phyloP scores from a whole-genome alignment of 169 alveolate genomes.

The Plasmodium cynomolgi region DNA sequence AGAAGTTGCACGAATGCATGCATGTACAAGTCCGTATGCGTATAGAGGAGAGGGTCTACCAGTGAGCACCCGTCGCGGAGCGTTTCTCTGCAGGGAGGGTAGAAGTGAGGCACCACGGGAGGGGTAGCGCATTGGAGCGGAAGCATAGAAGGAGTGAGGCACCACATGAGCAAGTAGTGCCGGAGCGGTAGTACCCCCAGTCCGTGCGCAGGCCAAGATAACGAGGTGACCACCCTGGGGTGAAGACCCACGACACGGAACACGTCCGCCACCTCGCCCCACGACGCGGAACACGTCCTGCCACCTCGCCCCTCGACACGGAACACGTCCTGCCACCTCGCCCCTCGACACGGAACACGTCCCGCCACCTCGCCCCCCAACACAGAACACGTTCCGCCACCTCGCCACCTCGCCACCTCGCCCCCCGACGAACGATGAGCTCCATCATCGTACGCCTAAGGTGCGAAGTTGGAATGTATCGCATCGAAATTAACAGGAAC shows the following conservation, averaged over 20 bases:
- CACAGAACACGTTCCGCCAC: too few species aligned
- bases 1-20: neutral
- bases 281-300: too few species aligned
- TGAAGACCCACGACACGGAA: too few species aligned
- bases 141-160: neutral
- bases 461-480: constrained; percentile 27
- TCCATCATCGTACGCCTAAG: constrained; percentile 31
- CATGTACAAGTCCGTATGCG: neutral
- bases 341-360: too few species aligned
- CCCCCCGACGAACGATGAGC: neutral
- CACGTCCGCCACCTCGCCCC: too few species aligned
- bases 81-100: neutral
- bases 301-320: too few species aligned
- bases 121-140: too few species aligned
- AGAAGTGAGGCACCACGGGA: neutral
- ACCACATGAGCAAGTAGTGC: neutral
- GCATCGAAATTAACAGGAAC: constrained; percentile 20
- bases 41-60: neutral
- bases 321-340: too few species aligned
- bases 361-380: too few species aligned
- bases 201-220: neutral
- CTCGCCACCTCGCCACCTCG: too few species aligned
- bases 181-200: neutral
- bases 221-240: neutral
- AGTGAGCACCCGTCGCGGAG: neutral